phyloP scores from a whole-genome alignment of 352 stramenopile species.

The Pythium coloratum region DNA sequence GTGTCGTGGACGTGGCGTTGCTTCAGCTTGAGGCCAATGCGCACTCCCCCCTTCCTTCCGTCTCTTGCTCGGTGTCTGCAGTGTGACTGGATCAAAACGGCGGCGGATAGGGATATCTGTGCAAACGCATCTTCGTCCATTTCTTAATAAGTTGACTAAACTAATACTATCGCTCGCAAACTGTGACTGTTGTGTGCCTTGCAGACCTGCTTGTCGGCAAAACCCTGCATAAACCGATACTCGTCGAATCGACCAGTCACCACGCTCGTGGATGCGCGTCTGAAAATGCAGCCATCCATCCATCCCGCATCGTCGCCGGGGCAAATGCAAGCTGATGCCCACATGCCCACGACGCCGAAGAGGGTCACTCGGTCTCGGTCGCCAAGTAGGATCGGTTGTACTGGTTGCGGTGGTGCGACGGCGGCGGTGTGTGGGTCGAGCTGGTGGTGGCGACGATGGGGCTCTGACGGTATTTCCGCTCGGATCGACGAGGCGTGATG shows the following conservation, averaged over 20 bases:
- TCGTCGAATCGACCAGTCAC: neutral
- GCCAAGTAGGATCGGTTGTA: conserved; percentile 2
- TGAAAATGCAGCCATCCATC: conserved; percentile 4
- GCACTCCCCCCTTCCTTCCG: neutral
- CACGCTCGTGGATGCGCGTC: neutral
- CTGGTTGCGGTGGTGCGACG: neutral
- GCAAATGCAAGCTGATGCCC: neutral
- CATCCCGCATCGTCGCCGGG: neutral
- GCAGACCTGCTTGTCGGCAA: neutral
- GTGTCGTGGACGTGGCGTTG: neutral
- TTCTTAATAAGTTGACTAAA: conserved; percentile 35
- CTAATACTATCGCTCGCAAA: conserved; percentile 23
- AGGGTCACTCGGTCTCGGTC: neutral
- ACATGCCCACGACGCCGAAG: neutral
- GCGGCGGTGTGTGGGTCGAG: neutral
- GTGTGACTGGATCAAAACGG: conserved; percentile 32
- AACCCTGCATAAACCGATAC: conserved; percentile 19
- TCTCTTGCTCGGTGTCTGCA: neutral
- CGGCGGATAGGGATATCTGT: neutral
- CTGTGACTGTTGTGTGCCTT: neutral
- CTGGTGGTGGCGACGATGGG: conserved; percentile 4
- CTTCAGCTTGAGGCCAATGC: neutral
- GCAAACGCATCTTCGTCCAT: conserved; percentile 25
- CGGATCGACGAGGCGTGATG: conserved; percentile 20
- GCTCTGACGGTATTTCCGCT: conserved; percentile 18